A percentile compares a stretch with the other conserved stretches of the same genome.
These are phyloP conservation scores for Oryza coarctata DNA, from an alignment of 176 grass and related monocot species.

Conservation along the genomic window DNA sequence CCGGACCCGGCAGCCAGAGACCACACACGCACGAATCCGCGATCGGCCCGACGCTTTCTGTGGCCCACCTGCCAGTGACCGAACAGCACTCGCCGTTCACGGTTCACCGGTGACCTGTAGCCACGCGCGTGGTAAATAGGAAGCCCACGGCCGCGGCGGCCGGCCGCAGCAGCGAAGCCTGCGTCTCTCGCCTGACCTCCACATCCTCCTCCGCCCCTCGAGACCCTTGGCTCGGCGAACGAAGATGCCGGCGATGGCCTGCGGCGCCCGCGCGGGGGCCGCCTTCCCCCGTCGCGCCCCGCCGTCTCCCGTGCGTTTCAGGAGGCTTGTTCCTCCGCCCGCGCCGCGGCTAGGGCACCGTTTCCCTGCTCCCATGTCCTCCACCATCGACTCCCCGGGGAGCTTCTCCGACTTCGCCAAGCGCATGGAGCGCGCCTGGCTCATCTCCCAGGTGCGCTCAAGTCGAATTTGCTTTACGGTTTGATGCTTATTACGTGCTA, in stretches of 20 bases:
- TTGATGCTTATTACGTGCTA: neutral
- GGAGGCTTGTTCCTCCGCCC: neutral
- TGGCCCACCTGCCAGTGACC: constrained; percentile 14
- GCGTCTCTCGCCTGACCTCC: neutral
- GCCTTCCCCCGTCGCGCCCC: neutral
- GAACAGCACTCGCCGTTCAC: neutral
- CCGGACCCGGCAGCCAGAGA: no score
- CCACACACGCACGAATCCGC: neutral
- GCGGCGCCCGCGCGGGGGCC: neutral
- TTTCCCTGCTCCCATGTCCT: constrained; percentile 47
- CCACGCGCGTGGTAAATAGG: constrained; percentile 23
- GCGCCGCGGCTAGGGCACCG: neutral
- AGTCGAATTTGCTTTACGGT: neutral
- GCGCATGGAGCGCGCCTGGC: constrained; percentile 78
- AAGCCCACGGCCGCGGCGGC: constrained; percentile 1
- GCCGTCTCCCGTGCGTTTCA: constrained; percentile 21
- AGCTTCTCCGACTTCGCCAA: constrained; percentile 67
- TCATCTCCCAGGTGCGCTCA: constrained; percentile 76
- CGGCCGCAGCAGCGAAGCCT: neutral
- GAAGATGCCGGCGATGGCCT: constrained; percentile 47
- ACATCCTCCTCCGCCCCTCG: neutral
- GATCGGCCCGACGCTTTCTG: neutral
- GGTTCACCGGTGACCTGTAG: neutral
- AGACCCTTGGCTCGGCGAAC: neutral
- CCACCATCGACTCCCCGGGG: constrained; percentile 61